Evolutionary conservation across 2,329 filamentous ascomycete species (phyloP).

Genomic region (Pseudocercospora pini-densiflorae): DNA sequence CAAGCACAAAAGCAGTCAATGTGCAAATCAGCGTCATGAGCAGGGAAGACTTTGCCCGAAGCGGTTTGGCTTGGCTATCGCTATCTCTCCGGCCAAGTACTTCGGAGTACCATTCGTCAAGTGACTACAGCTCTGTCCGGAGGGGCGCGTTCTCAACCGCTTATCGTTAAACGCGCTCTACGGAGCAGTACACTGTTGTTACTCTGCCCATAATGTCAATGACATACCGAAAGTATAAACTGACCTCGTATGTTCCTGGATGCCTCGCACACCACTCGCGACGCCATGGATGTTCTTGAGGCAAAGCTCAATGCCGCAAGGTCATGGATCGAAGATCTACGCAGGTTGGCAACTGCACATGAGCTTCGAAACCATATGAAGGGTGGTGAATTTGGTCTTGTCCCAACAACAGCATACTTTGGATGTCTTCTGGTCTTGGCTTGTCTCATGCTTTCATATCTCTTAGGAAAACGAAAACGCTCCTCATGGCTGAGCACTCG

Average conservation of each 20-base stretch:
- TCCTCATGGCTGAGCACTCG: slow-evolving; percentile 21
- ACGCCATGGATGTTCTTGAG: background rate
- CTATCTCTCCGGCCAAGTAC: background rate
- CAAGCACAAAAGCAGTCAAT: background rate
- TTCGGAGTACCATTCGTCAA: background rate
- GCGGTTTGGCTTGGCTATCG: slow-evolving; percentile 10
- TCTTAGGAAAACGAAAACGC: background rate
- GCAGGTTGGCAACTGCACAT: background rate
- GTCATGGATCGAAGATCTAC: background rate
- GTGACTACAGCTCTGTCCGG: background rate
- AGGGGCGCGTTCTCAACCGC: background rate
- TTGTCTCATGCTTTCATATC: background rate
- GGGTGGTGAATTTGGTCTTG: background rate
- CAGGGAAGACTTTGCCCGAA: slow-evolving; percentile 8
- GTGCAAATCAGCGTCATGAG: background rate
- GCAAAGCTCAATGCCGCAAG: background rate
- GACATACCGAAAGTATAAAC: background rate
- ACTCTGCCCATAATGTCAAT: background rate
- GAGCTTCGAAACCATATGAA: background rate
- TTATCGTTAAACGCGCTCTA: background rate
- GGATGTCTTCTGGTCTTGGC: background rate
- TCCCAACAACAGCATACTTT: slow-evolving; percentile 5
- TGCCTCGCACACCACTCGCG: background rate
- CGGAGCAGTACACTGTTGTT: background rate
- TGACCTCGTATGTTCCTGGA: background rate